Percentiles rank a stretch among this genome's conserved stretches.
phyloP scores from a whole-genome alignment of 2,329 filamentous ascomycete species.

The Scytalidium sp. region DNA sequence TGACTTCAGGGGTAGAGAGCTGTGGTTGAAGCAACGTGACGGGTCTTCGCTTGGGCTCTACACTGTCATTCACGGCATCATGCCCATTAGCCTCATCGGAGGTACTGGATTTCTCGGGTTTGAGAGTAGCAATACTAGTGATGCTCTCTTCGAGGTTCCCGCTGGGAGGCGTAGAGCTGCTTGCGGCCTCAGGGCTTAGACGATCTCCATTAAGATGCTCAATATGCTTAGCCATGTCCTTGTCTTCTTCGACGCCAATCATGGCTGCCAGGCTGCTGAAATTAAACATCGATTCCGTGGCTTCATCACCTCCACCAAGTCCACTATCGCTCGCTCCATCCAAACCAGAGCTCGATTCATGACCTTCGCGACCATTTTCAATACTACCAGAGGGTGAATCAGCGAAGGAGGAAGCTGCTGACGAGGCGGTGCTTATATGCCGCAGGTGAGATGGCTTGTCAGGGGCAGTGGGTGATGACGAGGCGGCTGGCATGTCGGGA shows the following conservation, averaged over 20 bases:
- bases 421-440: conserved; percentile 85
- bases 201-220: conserved; percentile 16
- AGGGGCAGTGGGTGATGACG: conserved; percentile 42
- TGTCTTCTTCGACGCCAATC: conserved; percentile 64
- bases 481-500: conserved; percentile 39
- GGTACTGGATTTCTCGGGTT: conserved; percentile 6
- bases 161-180: neutral
- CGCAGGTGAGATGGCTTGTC: conserved; percentile 69
- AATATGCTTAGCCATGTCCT: conserved; percentile 19
- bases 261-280: conserved; percentile 85
- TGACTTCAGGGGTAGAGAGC: conserved; percentile 20
- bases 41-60: conserved; percentile 2
- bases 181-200: neutral
- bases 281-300: conserved; percentile 81
- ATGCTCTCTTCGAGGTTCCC: neutral
- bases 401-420: conserved; percentile 71
- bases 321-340: conserved; percentile 45
- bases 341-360: conserved; percentile 40
- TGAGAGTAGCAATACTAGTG: conserved; percentile 23
- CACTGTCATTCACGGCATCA: neutral
- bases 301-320: conserved; percentile 49
- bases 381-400: conserved; percentile 58
- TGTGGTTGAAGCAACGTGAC: conserved; percentile 13
- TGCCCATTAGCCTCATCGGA: neutral
- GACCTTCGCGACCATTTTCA: conserved; percentile 26